A percentile compares a stretch with the other conserved stretches of the same genome.
phyloP scores from a whole-genome alignment of 305 asterid species.

The Fraxinus ornus region DNA sequence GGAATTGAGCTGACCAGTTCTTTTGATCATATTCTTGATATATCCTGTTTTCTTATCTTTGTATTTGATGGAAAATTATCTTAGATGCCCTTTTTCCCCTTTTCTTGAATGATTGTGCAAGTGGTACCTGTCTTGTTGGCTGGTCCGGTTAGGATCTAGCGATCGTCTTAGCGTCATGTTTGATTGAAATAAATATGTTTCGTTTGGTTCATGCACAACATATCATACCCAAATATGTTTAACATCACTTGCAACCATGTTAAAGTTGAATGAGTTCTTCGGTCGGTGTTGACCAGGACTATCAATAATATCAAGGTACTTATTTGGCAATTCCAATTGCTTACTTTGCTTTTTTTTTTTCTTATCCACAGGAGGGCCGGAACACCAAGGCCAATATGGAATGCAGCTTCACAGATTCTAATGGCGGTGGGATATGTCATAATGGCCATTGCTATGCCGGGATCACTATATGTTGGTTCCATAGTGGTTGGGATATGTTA shows the following conservation, averaged over 20 bases:
- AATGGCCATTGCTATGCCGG: slow-evolving; percentile 82
- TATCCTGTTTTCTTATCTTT: neutral
- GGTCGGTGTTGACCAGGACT: neutral
- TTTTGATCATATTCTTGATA: neutral
- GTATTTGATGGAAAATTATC: neutral
- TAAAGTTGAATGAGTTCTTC: neutral
- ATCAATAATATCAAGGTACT: neutral
- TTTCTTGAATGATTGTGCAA: neutral
- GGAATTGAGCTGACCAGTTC: neutral
- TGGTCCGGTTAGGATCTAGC: neutral
- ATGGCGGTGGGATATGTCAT: slow-evolving; percentile 78
- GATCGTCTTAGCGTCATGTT: neutral
- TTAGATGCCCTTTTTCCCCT: neutral
- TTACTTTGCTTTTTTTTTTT: neutral
- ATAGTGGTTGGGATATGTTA: slow-evolving; percentile 83
- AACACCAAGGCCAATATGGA: slow-evolving; percentile 84
- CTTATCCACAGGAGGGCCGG: slow-evolving; percentile 52
- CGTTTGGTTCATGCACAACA: neutral
- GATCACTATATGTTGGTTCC: slow-evolving; percentile 81
- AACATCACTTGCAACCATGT: neutral
- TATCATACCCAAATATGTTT: neutral
- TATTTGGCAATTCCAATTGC: neutral
- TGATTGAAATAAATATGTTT: neutral
- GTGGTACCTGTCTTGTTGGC: neutral
- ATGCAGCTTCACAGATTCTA: slow-evolving; percentile 79